A percentile compares a stretch with the other conserved stretches of the same genome.
phyloP scores from a whole-genome alignment of 1,284 basidiomycete species.

The Golubevia sp. region DNA sequence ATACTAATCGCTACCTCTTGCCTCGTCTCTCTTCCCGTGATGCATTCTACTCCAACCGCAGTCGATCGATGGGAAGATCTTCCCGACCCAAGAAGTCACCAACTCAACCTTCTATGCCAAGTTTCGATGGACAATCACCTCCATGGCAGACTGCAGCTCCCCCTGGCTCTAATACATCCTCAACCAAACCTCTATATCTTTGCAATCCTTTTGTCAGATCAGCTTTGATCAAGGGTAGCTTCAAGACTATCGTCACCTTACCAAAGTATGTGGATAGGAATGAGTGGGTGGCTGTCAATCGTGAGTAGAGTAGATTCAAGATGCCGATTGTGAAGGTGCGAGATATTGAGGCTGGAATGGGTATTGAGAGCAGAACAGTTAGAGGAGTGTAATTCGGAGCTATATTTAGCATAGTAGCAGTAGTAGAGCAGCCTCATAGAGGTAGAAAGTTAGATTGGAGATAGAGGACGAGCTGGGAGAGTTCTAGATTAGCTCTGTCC shows the following conservation, averaged over 20 bases:
- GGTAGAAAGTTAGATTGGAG: no score
- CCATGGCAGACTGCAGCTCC: constrained; percentile 3
- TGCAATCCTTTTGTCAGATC: constrained; percentile 80
- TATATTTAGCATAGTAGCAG: no score
- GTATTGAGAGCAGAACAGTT: no score
- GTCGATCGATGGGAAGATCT: constrained; percentile 50
- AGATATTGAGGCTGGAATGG: no score
- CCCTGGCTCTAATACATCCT: constrained; percentile 10
- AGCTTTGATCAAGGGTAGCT: constrained; percentile 94
- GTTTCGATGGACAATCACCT: constrained; percentile 17
- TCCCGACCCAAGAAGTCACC: constrained; percentile 45
- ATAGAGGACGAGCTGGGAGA: no score
- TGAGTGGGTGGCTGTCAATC: constrained; percentile 97
- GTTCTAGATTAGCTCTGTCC: no score
- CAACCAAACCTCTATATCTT: constrained; percentile 54
- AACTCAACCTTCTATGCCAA: constrained; percentile 30
- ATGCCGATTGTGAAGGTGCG: not conserved
- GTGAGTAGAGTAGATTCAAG: constrained; percentile 66
- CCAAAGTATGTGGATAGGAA: constrained; percentile 73
- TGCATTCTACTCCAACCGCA: not conserved
- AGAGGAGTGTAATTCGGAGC: no score
- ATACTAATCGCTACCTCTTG: constrained; percentile 2
- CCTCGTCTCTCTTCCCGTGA: not conserved
- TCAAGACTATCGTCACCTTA: constrained; percentile 96
- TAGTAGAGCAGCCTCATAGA: no score